These are phyloP conservation scores for Adansonia grandidieri DNA, from an alignment of 441 rosid genomes.

Conservation along the genomic window DNA sequence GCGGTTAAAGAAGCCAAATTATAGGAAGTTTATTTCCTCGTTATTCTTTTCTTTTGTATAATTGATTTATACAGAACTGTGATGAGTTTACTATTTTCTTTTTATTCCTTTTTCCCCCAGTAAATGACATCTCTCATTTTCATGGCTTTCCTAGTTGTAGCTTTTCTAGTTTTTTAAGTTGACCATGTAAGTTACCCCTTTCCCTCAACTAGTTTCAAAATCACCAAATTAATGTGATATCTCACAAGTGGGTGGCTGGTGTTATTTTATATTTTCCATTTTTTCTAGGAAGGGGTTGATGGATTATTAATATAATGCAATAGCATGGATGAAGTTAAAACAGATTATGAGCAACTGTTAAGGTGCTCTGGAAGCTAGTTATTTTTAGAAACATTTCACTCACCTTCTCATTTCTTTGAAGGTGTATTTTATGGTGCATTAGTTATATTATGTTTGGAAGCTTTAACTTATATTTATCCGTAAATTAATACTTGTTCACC, in stretches of 20 bases:
- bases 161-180: conserved; percentile 3
- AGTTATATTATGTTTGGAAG: conserved; percentile 9
- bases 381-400: not conserved
- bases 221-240: not conserved
- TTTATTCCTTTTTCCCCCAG: not conserved
- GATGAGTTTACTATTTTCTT: not conserved
- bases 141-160: not conserved
- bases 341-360: not conserved
- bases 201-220: not conserved
- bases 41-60: not conserved
- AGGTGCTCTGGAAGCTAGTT: not conserved
- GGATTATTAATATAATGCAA: not conserved
- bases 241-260: not conserved
- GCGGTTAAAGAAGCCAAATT: not conserved
- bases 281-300: not conserved
- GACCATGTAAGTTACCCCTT: not conserved
- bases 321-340: not conserved
- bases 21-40: not conserved
- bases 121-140: not conserved
- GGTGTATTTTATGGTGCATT: conserved; percentile 5
- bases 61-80: not conserved
- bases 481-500: not conserved
- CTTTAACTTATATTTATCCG: not conserved
- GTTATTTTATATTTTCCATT: not conserved
- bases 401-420: not conserved